Percentiles rank a stretch among this genome's conserved stretches.
These are phyloP conservation scores for Trametes pubescens DNA, from an alignment of 1,284 basidiomycete genomes.

Conservation along the genomic window DNA sequence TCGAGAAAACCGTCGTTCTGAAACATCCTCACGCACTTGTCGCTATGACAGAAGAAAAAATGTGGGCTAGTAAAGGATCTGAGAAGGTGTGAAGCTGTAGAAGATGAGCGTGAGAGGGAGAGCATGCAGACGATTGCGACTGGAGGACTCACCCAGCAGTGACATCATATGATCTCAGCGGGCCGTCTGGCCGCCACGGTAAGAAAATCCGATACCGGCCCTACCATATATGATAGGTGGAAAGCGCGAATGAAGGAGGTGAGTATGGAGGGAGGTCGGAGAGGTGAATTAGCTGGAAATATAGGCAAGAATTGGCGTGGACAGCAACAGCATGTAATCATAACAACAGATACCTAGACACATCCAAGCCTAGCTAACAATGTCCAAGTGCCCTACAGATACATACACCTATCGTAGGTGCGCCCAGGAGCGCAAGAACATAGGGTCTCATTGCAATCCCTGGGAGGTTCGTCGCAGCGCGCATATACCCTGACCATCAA, in stretches of 20 bases:
- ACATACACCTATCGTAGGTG: background rate
- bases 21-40: background rate
- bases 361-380: constrained; percentile 11
- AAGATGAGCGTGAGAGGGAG: background rate
- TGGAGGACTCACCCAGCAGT: background rate
- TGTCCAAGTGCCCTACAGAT: constrained; percentile 18
- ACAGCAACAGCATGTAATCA: constrained; percentile 21
- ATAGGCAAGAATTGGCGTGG: background rate
- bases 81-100: background rate
- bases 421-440: background rate
- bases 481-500: background rate
- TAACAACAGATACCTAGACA: constrained; percentile 25
- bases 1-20: background rate
- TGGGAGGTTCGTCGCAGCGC: background rate
- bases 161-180: constrained; percentile 9
- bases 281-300: background rate
- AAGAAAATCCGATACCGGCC: background rate
- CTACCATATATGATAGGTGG: background rate
- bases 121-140: background rate
- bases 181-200: background rate
- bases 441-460: background rate
- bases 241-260: background rate
- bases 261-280: background rate
- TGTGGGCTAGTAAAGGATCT: no score
- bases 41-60: background rate